A percentile compares a stretch with the other conserved stretches of the same genome.
phyloP scores from a whole-genome alignment of 1,284 basidiomycete genomes.

The Microbotryum saponariae region DNA sequence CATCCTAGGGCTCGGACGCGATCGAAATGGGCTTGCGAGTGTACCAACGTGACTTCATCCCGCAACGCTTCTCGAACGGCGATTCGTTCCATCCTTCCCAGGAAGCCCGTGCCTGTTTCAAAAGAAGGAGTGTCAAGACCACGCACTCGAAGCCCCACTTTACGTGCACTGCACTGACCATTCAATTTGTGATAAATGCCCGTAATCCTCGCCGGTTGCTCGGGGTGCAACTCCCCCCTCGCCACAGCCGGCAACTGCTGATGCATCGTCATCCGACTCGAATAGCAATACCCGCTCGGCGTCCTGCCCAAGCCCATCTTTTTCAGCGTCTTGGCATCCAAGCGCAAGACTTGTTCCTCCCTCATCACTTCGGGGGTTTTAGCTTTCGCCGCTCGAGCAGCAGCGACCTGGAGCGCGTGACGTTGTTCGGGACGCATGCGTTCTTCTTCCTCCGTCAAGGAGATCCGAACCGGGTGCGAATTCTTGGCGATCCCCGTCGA shows the following conservation, averaged over 20 bases:
- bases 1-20: constrained; percentile 70
- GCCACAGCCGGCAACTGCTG: constrained; percentile 43
- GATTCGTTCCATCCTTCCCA: constrained; percentile 67
- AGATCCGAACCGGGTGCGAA: constrained; percentile 8
- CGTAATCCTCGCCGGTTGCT: constrained; percentile 79
- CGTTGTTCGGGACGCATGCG: constrained; percentile 2
- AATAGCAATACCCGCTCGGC: constrained; percentile 65
- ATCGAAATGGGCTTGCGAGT: constrained; percentile 82
- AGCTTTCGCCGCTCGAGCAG: neutral
- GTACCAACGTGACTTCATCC: constrained; percentile 78
- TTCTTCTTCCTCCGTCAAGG: constrained; percentile 8
- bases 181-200: constrained; percentile 64
- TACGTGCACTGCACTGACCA: constrained; percentile 20
- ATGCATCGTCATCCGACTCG: constrained; percentile 79
- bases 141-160: neutral
- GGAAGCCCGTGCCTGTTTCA: constrained; percentile 48
- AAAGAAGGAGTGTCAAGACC: neutral
- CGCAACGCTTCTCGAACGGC: constrained; percentile 63
- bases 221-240: constrained; percentile 60
- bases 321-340: constrained; percentile 14
- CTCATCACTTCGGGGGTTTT: constrained; percentile 4
- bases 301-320: constrained; percentile 21
- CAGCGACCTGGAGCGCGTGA: too few relatives aligned
- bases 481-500: constrained; percentile 9
- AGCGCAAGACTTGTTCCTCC: constrained; percentile 17